Conservation (phyloP, 2,329 filamentous ascomycete genomes). For the Xylariaceae sp. region DNA sequence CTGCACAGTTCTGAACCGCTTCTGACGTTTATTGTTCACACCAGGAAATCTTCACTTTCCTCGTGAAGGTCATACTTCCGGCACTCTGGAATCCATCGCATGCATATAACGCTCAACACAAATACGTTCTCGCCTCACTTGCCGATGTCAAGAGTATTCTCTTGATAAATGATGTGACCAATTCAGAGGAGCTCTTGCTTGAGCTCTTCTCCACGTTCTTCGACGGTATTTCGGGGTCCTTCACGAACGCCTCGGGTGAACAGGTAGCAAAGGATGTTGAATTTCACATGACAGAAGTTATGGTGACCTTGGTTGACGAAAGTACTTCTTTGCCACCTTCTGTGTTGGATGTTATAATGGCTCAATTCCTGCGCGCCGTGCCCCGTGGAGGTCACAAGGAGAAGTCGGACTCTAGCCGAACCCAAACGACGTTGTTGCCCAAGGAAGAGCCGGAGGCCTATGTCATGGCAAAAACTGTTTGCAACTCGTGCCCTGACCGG, state of each 20-base stretch:
- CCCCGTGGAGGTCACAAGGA: constrained; percentile 59
- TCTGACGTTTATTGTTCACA: constrained; percentile 20
- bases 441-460: constrained; percentile 91
- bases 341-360: constrained; percentile 88
- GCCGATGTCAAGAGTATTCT: constrained; percentile 93
- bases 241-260: constrained; percentile 69
- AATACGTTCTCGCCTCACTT: constrained; percentile 83
- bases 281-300: constrained; percentile 80
- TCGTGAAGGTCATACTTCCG: constrained; percentile 77
- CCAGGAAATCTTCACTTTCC: constrained; percentile 88
- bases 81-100: constrained; percentile 80
- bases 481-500: constrained; percentile 81
- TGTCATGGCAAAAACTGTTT: constrained; percentile 92
- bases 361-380: constrained; percentile 87
- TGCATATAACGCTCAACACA: constrained; percentile 88
- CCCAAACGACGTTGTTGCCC: constrained; percentile 75
- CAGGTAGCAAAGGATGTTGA: constrained; percentile 89
- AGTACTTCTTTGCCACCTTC: constrained; percentile 68
- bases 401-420: constrained; percentile 60
- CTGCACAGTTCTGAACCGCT: constrained; percentile 10
- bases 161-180: constrained; percentile 80
- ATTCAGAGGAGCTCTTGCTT: constrained; percentile 71
- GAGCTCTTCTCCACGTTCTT: constrained; percentile 85
- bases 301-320: constrained; percentile 85
- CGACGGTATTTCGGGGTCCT: constrained; percentile 78